Base-by-base conservation (phyloP, 768 basidiomycete species). In the Tricholoma saponaceum region DNA sequence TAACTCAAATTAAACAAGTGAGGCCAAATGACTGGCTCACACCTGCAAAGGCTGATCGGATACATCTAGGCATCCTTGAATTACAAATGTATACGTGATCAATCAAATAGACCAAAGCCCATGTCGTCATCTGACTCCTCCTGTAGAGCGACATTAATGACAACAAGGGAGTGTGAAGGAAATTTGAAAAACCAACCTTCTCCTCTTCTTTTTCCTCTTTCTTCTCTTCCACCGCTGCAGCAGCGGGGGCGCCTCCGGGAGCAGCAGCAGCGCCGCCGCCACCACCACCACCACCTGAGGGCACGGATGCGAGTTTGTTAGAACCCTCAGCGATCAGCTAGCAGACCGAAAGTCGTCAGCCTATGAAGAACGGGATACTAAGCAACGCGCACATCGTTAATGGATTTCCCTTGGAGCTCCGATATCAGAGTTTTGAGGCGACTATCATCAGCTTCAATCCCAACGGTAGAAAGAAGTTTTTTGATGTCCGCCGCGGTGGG, bases 81-180 rank as follows among this genome's bases (percentile, higher is more conserved):
- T 9, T 49, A 49, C 23, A 26, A 28, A 16, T 49, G 47, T 28
- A 49, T 9, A 49, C 5, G 9, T 18, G 44, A 61, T 64, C 87
- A 97, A 81, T 97, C 95, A 82, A 97, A 97, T 62, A 97, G 84
- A 79, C 95, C 95, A 76, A 98, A 98, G 81, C 95, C 94, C 94
- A 97, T 97, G 78, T 97, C 95, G 67, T 97, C 95, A 82, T 96
- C 94, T 55, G 90, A 92, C 73, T 95, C 92, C 77, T 92, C 90
- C 89, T 93, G 70, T 55, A 61, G 16, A 12, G 20, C 13, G 30
- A 41, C 8, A 8, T 55, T 23, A 39, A 39, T 9, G 2, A 25
- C 23, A 32, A 18, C 59, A 25, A 26, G 18, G 25, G 32, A 41
- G 14, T 12, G 35, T 43, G 26, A 46, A 41, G 54, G 37, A 1